These are phyloP conservation scores for Mortierella sp. DNA, from an alignment of 371 early-diverging fungal genomes.

Conservation along the genomic window DNA sequence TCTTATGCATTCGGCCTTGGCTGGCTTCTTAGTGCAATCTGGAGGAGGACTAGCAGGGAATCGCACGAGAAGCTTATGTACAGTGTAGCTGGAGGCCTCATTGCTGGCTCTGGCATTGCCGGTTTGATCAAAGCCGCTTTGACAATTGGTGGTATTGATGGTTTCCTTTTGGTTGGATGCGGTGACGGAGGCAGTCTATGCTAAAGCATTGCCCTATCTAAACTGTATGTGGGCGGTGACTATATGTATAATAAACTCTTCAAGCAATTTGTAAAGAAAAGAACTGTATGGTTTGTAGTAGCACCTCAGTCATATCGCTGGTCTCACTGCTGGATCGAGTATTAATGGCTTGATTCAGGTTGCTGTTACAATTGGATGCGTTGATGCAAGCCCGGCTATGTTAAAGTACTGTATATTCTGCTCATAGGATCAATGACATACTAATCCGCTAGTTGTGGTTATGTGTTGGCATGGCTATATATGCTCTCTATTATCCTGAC, in stretches of 20 bases:
- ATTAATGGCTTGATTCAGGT: no score
- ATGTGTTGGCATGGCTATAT: no score
- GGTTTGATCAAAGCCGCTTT: constrained; percentile 73
- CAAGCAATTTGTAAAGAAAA: background rate
- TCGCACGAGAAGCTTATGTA: constrained; percentile 66
- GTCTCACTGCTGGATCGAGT: no score
- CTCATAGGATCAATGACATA: no score
- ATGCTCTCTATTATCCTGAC: no score
- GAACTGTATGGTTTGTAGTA: no score
- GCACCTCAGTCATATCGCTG: no score
- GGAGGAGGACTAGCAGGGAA: constrained; percentile 60
- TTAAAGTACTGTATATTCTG: no score
- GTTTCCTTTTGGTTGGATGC: constrained; percentile 18
- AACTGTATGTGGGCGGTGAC: constrained; percentile 39
- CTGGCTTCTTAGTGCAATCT: constrained; percentile 63
- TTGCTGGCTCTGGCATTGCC: constrained; percentile 82
- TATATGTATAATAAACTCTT: background rate
- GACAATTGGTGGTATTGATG: constrained; percentile 56
- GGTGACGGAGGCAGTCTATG: constrained; percentile 8
- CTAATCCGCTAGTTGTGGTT: no score
- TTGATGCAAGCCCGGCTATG: no score
- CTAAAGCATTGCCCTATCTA: background rate
- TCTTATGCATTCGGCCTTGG: constrained; percentile 73
- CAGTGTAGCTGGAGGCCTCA: constrained; percentile 74
- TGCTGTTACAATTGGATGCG: no score